phyloP scores from a whole-genome alignment of 305 asterid species.

The Andrographis paniculata region DNA sequence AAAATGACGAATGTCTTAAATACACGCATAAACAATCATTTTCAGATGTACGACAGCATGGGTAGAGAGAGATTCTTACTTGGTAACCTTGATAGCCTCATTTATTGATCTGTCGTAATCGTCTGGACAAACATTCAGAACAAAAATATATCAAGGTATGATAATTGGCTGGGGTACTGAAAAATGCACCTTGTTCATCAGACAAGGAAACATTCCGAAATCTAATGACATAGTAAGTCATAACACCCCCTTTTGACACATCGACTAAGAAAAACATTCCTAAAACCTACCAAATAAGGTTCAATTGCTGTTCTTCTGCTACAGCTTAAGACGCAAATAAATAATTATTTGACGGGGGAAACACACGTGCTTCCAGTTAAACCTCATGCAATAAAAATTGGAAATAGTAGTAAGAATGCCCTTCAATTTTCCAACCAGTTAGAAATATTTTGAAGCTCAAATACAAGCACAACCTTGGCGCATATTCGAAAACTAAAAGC shows the following conservation, averaged over 20 bases:
- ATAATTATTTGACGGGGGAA: no score
- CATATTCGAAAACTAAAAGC: background rate
- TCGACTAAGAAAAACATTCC: no score
- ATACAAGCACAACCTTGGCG: background rate
- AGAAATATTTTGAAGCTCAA: background rate
- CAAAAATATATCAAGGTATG: background rate
- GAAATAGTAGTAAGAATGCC: no score
- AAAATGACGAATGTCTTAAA: background rate
- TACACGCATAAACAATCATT: background rate
- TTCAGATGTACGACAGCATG: slow-evolving; percentile 1
- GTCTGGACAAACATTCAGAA: slow-evolving; percentile 24
- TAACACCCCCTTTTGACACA: no score
- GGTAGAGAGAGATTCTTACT: slow-evolving; percentile 21
- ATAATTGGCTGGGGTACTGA: background rate
- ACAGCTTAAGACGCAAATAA: no score
- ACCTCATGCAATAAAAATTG: no score
- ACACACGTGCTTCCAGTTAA: no score
- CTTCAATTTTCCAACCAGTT: background rate
- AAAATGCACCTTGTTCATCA: slow-evolving; percentile 12
- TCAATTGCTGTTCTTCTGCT: no score
- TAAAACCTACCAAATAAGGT: no score
- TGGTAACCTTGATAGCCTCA: slow-evolving; percentile 38
- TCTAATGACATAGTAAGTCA: no score
- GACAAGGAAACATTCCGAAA: no score
- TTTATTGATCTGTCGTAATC: slow-evolving; percentile 43